Evolutionary conservation across 805 yeast species (phyloP), one percentile per base, ranked within the genome.

Genomic region (Sungouiella thailandica): DNA sequence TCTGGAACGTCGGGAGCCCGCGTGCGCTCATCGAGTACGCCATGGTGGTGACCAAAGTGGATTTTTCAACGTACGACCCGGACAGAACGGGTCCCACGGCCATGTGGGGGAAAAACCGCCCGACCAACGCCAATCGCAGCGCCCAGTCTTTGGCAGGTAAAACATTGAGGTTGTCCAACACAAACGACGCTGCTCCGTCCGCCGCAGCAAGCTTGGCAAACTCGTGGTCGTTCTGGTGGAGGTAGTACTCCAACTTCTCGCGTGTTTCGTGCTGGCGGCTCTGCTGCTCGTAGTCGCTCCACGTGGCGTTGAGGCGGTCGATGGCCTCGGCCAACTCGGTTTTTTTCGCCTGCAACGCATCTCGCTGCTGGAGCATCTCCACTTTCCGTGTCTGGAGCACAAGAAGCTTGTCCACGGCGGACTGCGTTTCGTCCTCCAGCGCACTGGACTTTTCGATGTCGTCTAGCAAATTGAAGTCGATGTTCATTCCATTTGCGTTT

Each of bases 81-180:
- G 31, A 18, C 7, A 29, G 12, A 15, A 24, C 27, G n/a, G 24
- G 23, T 9, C 17, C 46, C 4, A 54, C 36, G 17, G 52, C 53
- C 23, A 63, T 28, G 30, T 41, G 33, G 1, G 61, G 58, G 32
- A 42, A 50, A 35, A 64, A 61, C 34, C 41, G 43, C 31, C 44
- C 50, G 12, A 60, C 43, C 28, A 50, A 40, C 7, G 41, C 28
- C 18, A 58, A 35, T 13, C 68, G 46, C 24, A 46, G 36, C 7
- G 32, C 17, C 64, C 68, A 61, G 30, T 63, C 55, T 7, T 41
- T 39, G 3, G 69, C 57, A 2, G 71, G 70, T 5, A 52, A 47
- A 4, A 64, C 68, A 30, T 58, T 49, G 31, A 64, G 39, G 15
- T 52, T 50, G 7, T 53, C 46, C 10, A 54, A 23, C 11, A 46